Evolutionary conservation across 169 alveolate genomes (phyloP).

Genomic region (Eimeria sp.): DNA sequence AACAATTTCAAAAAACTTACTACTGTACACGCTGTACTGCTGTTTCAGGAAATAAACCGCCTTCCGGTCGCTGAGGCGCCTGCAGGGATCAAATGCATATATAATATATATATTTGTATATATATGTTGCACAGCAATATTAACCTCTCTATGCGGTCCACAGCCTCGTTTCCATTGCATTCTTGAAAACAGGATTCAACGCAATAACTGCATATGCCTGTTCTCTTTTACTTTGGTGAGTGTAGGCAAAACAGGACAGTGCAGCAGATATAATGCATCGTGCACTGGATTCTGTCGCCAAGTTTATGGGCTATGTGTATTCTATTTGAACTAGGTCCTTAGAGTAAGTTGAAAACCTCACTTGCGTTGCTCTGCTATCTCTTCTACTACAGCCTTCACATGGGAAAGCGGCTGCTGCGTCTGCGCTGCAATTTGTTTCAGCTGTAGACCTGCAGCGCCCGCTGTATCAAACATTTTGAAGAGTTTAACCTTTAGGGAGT

Average conservation of each 20-base stretch:
- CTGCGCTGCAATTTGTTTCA: constrained; percentile 78
- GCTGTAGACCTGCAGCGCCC: constrained; percentile 76
- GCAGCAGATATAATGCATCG: not conserved
- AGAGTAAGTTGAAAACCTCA: not conserved
- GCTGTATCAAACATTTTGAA: constrained; percentile 70
- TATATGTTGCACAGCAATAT: not conserved
- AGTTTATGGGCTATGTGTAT: not conserved
- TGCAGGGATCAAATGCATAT: constrained; percentile 5
- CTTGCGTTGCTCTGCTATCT: constrained; percentile 83
- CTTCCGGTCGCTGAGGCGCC: constrained; percentile 83
- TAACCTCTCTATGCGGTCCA: not conserved
- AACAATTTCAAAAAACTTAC: not conserved
- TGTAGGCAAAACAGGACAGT: not conserved
- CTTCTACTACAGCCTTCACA: constrained; percentile 70
- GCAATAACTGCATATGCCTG: not conserved
- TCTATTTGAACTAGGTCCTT: not conserved
- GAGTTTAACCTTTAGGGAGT: constrained; percentile 81
- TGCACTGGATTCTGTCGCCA: not conserved
- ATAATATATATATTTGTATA: not conserved
- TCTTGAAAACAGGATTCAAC: not conserved
- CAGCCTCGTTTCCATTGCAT: not conserved
- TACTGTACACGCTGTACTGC: constrained; percentile 58
- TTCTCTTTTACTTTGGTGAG: not conserved
- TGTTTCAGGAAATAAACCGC: constrained; percentile 79
- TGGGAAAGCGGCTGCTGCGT: constrained; percentile 79